These are phyloP conservation scores for Scheffersomyces segobiensis DNA, from an alignment of 1,139 yeast genomes.

Conservation along the genomic window DNA sequence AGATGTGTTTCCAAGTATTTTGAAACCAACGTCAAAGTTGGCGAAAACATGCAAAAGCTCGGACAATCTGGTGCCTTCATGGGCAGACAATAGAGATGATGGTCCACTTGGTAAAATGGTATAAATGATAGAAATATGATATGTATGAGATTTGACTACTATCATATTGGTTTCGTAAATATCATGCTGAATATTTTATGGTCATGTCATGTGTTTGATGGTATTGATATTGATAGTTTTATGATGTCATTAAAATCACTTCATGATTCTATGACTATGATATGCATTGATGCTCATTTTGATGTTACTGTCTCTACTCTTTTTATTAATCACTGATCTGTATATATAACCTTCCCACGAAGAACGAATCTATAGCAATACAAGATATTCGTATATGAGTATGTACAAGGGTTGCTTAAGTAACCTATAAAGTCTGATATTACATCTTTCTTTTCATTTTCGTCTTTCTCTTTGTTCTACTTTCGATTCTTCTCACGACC, in stretches of 20 bases:
- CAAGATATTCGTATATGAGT: not conserved
- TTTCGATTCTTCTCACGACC: not conserved
- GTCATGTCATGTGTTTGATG: too few relatives aligned
- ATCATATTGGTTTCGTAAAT: too few relatives aligned
- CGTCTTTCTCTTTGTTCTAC: not conserved
- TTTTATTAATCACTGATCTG: not conserved
- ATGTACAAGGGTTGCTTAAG: not conserved
- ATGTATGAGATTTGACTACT: not conserved
- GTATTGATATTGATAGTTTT: not conserved
- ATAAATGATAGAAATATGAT: not conserved
- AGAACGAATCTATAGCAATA: not conserved
- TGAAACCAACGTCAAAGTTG: constrained; percentile 94
- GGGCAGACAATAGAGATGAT: constrained; percentile 40
- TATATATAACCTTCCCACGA: not conserved
- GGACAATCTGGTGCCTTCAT: constrained; percentile 59
- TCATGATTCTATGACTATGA: not conserved
- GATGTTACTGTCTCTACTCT: not conserved
- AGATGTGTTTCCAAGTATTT: constrained; percentile 97
- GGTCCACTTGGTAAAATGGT: not conserved
- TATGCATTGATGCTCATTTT: not conserved
- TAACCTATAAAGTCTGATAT: not conserved
- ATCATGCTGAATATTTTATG: too few relatives aligned
- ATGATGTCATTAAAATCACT: too few relatives aligned
- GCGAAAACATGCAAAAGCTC: constrained; percentile 81
- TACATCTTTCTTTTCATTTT: not conserved